Percentiles rank a stretch among this genome's conserved stretches.
Evolutionary conservation across 73 alveolate species (phyloP).

Genomic region (Effrenium voratum): DNA sequence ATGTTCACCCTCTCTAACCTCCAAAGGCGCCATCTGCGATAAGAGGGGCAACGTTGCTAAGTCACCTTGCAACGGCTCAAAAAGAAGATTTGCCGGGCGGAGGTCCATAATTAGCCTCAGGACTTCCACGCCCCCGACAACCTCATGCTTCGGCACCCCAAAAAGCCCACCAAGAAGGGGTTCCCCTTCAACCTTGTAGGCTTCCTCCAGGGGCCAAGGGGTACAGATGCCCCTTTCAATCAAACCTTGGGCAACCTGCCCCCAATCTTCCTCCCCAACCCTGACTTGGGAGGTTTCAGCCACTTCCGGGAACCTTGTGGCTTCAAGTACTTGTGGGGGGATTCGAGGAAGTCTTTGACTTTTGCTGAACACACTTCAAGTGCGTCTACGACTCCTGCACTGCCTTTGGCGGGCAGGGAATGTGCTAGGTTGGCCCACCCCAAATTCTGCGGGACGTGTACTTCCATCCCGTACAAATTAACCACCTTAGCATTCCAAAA

Average conservation of each 20-base stretch:
- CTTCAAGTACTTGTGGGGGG: too few relatives aligned
- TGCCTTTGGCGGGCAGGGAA: too few relatives aligned
- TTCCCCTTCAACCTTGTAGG: too few relatives aligned
- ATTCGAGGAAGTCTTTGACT: too few relatives aligned
- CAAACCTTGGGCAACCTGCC: not conserved
- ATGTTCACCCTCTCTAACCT: not conserved
- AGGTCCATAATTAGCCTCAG: not conserved
- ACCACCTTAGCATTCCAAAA: too few relatives aligned
- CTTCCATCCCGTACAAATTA: too few relatives aligned
- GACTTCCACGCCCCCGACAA: not conserved
- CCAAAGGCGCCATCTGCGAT: not conserved
- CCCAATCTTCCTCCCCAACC: conserved; percentile 1
- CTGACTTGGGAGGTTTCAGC: not conserved
- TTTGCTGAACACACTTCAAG: too few relatives aligned
- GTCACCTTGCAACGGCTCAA: not conserved
- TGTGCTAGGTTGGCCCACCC: too few relatives aligned
- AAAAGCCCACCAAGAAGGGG: not conserved
- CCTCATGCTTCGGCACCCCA: not conserved
- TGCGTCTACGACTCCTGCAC: too few relatives aligned
- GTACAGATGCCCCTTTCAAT: not conserved
- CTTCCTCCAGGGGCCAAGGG: not conserved
- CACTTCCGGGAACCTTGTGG: not conserved
- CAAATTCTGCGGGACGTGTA: too few relatives aligned
- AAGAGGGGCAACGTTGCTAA: not conserved
- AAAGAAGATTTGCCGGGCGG: not conserved